These are phyloP conservation scores for Pilatotrama ljubarskyi DNA, from an alignment of 768 basidiomycete genomes.

Conservation along the genomic window DNA sequence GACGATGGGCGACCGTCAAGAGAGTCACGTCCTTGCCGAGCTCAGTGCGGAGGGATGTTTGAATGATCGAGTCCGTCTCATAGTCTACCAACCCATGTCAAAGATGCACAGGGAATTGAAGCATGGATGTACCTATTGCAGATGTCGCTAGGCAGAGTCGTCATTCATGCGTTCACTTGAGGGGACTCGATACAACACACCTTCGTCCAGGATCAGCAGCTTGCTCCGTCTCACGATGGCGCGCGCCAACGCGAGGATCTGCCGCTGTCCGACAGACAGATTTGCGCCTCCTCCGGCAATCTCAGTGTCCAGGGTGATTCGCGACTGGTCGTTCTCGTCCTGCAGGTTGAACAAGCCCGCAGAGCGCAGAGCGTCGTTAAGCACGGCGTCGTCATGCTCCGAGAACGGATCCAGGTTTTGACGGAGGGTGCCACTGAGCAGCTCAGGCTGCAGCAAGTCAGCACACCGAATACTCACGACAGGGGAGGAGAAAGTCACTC, in stretches of 20 bases:
- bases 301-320: constrained; percentile 43
- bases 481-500: constrained; percentile 20
- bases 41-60: constrained; percentile 49
- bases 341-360: constrained; percentile 48
- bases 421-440: constrained; percentile 55
- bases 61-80: constrained; percentile 54
- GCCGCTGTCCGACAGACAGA: constrained; percentile 55
- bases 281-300: constrained; percentile 47
- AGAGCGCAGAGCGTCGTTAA: constrained; percentile 49
- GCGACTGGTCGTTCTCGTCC: constrained; percentile 31
- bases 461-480: background rate
- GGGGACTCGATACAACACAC: constrained; percentile 25
- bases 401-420: constrained; percentile 60
- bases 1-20: constrained; percentile 56
- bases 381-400: constrained; percentile 50
- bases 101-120: background rate
- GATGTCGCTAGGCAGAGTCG: constrained; percentile 38
- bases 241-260: constrained; percentile 58
- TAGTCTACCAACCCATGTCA: constrained; percentile 39
- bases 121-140: constrained; percentile 36
- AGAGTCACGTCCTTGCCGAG: constrained; percentile 44
- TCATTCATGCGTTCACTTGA: background rate
- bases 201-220: constrained; percentile 58
- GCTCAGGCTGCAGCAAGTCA: constrained; percentile 38
- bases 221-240: constrained; percentile 58